Percentiles rank a stretch among this genome's conserved stretches.
These are phyloP conservation scores for Tausonia pullulans DNA, from an alignment of 1,284 basidiomycete species.

Conservation along the genomic window DNA sequence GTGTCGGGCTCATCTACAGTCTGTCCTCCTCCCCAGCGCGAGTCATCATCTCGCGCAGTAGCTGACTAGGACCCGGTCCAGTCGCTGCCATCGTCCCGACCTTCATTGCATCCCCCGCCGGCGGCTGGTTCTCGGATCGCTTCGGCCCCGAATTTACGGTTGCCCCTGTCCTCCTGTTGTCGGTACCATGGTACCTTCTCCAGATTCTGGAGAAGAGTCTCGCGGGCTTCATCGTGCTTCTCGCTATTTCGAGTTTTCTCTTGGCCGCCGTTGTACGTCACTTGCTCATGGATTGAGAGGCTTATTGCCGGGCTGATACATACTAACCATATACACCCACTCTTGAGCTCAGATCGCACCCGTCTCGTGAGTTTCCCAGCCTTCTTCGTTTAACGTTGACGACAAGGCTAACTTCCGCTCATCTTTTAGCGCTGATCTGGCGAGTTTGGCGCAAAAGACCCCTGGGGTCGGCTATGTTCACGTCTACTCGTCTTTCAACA, in stretches of 20 bases:
- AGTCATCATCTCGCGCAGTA: not conserved
- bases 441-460: not conserved
- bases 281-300: not conserved
- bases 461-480: slow-evolving; percentile 19
- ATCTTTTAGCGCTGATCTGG: not conserved
- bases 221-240: slow-evolving; percentile 49
- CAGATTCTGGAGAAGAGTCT: slow-evolving; percentile 46
- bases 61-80: slow-evolving; percentile 1
- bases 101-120: slow-evolving; percentile 46
- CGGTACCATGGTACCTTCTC: slow-evolving; percentile 56
- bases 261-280: slow-evolving; percentile 5
- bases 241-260: slow-evolving; percentile 45
- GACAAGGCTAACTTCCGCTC: not conserved
- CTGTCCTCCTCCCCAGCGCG: not conserved
- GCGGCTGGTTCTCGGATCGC: slow-evolving; percentile 52
- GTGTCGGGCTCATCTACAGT: slow-evolving; percentile 56
- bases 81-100: slow-evolving; percentile 57
- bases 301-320: slow-evolving; percentile 19
- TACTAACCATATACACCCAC: slow-evolving; percentile 1
- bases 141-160: slow-evolving; percentile 51
- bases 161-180: slow-evolving; percentile 41
- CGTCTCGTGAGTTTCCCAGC: not conserved
- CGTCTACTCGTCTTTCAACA: slow-evolving; percentile 32
- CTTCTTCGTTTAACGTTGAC: not conserved
- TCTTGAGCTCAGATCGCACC: not conserved